Base-by-base conservation (phyloP, 495 filamentous ascomycete genomes). In the Chaetomium cochliodes region DNA sequence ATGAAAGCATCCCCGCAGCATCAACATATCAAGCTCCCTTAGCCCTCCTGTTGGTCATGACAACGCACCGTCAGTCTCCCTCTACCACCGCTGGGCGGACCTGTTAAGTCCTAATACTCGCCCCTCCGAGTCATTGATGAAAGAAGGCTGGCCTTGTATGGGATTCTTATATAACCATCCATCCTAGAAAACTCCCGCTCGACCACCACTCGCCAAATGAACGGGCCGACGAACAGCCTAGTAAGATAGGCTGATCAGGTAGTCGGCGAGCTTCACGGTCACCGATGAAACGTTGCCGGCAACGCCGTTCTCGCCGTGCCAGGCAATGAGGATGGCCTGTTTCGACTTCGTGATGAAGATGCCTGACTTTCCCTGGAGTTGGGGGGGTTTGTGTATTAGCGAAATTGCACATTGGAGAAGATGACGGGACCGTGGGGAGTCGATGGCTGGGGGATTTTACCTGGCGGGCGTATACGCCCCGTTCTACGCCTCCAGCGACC, bases 391-490 rank as follows among this genome's bases (percentile, higher is more conserved):
- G 6, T 30, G 28, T 30, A 33, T 66, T 37, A 60, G 63, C n/a
- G 18, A 23, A 51, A 16, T 20, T 52, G 44, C 11, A 50, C n/a
- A 15, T 25, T 49, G 6, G 22, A 52, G 25, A 26, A 15, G 6
- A 8, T 26, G 23, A 8, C 28, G 23, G 28, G 25, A n/a, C n/a
- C 15, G 15, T 16, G 15, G 28, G 37, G 39, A 9, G 55, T 44
- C 13, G 53, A 6, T 37, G 53, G 22, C 26, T 50, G 18, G 41
- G 58, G 51, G 4, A 50, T 70, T 80, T 41, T 81, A 97, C 93
- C 85, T 92, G 85, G 83, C 91, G 91, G 65, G 84, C 90, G 77
- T 96, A 96, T 65, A 97, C 74, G 80, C 86, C 89, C 76, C 87
- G 79, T 12, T 90, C 91, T 61, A 91, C 88, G 52, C 87, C 84